These are phyloP conservation scores for Trichophyton schoenleinii DNA, from an alignment of 2,329 filamentous ascomycete genomes.

Conservation along the genomic window DNA sequence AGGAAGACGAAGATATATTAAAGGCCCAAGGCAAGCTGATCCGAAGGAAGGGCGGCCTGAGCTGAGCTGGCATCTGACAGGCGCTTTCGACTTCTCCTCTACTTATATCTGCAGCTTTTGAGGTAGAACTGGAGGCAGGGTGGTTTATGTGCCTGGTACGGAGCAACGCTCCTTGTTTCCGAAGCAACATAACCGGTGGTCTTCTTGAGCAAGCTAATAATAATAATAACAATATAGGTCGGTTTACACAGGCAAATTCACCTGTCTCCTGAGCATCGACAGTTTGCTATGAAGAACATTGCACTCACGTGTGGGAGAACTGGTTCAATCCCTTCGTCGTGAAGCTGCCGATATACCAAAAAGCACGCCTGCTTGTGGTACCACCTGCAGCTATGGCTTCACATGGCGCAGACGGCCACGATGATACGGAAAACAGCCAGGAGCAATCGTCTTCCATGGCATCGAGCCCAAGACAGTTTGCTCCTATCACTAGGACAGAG, in stretches of 20 bases:
- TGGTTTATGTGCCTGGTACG: not conserved
- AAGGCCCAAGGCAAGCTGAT: not conserved
- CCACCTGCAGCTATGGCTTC: slow-evolving; percentile 8
- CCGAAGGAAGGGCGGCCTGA: not conserved
- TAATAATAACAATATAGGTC: too few relatives aligned
- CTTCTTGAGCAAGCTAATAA: too few relatives aligned
- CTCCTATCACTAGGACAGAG: slow-evolving; percentile 4
- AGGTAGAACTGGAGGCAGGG: not conserved
- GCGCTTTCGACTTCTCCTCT: too few relatives aligned
- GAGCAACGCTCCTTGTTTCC: not conserved
- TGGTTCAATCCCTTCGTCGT: not conserved
- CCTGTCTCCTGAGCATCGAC: too few relatives aligned
- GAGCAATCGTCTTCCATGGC: slow-evolving; percentile 2
- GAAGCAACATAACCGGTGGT: not conserved
- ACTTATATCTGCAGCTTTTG: too few relatives aligned
- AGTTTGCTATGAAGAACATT: not conserved
- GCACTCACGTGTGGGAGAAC: not conserved
- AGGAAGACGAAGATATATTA: not conserved
- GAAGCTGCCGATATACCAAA: not conserved
- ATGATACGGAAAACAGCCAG: slow-evolving; percentile 3
- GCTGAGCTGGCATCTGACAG: too few relatives aligned
- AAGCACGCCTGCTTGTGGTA: not conserved
- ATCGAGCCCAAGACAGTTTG: slow-evolving; percentile 7
- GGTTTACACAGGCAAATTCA: too few relatives aligned
- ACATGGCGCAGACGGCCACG: slow-evolving; percentile 3